phyloP scores from a whole-genome alignment of 106 monocot species.

The Vanilla planifolia region DNA sequence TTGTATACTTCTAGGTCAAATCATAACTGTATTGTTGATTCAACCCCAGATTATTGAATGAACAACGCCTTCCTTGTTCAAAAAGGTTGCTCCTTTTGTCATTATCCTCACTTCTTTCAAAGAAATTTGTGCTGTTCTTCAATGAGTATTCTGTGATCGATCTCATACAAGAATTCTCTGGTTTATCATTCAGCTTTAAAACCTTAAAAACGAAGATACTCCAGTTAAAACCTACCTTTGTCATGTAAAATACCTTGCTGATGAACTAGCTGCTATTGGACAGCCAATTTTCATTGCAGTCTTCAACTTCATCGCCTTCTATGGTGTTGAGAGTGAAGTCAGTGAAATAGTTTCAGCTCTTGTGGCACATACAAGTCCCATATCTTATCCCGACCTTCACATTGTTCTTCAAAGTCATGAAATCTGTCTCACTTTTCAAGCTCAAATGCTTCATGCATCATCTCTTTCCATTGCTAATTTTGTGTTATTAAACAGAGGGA shows the following conservation, averaged over 20 bases:
- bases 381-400: neutral
- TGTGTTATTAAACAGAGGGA: neutral
- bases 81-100: too few species aligned
- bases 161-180: neutral
- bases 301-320: neutral
- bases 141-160: neutral
- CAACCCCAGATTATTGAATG: too few species aligned
- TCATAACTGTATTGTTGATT: too few species aligned
- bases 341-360: neutral
- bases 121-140: neutral
- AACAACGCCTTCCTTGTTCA: too few species aligned
- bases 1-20: too few species aligned
- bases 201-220: neutral
- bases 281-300: neutral
- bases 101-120: neutral
- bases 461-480: neutral
- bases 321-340: neutral
- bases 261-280: conserved; percentile 2
- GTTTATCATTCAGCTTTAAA: neutral
- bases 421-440: neutral
- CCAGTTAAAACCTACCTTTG: neutral
- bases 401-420: conserved; percentile 5
- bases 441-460: neutral
- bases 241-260: conserved; percentile 2
- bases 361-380: neutral